phyloP scores from a whole-genome alignment of 1,139 yeast genomes.

The Saccharomyces uvarum region DNA sequence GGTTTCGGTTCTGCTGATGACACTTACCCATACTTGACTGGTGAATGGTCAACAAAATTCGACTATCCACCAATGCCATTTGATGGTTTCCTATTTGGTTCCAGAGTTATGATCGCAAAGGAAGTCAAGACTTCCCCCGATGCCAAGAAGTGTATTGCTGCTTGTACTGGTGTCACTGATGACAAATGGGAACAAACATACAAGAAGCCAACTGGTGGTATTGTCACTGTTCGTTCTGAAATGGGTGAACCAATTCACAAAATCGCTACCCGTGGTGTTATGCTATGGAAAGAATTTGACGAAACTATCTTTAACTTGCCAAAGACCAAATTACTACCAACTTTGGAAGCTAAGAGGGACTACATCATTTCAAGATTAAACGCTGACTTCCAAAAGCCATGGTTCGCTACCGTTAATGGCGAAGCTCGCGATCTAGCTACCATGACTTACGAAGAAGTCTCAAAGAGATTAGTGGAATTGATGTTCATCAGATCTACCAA shows the following conservation, averaged over 20 bases:
- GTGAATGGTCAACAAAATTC: constrained; percentile 82
- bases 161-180: constrained; percentile 86
- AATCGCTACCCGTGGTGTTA: constrained; percentile 95
- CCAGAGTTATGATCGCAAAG: constrained; percentile 95
- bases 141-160: constrained; percentile 87
- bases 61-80: constrained; percentile 98
- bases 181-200: constrained; percentile 88
- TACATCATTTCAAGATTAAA: constrained; percentile 79
- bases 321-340: constrained; percentile 78
- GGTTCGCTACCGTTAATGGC: constrained; percentile 70
- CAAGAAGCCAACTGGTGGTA: constrained; percentile 94
- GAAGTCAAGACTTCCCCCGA: constrained; percentile 92
- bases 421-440: constrained; percentile 83
- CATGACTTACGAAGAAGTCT: constrained; percentile 92
- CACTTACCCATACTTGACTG: constrained; percentile 94
- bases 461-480: constrained; percentile 78
- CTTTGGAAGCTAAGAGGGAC: constrained; percentile 74
- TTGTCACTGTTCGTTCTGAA: constrained; percentile 90
- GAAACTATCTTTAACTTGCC: constrained; percentile 88
- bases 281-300: constrained; percentile 95
- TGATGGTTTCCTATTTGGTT: constrained; percentile 93
- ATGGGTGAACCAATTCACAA: constrained; percentile 99
- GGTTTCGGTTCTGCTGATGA: constrained; percentile 97
- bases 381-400: constrained; percentile 93
- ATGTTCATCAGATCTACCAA: constrained; percentile 72